phyloP scores from a whole-genome alignment of 139 green algal genomes.

The Parachlorella kessleri region DNA sequence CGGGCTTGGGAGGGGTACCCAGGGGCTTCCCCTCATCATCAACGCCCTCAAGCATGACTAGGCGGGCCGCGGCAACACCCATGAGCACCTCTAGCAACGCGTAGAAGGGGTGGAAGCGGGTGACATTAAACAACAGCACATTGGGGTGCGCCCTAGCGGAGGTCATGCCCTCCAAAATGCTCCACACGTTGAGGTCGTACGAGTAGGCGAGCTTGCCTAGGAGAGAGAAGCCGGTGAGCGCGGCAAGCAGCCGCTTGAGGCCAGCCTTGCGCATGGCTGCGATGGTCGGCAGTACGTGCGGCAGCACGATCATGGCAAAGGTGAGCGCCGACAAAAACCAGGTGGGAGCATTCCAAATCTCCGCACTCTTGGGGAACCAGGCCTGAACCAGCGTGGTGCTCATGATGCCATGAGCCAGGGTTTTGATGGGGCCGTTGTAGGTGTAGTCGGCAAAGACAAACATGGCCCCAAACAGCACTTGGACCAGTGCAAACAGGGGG shows the following conservation, averaged over 20 bases:
- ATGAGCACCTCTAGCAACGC: conserved; percentile 32
- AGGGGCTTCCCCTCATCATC: conserved; percentile 26
- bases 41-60: conserved; percentile 30
- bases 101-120: conserved; percentile 38
- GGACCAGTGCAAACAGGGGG: conserved; percentile 15
- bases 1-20: background rate
- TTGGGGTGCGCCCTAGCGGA: conserved; percentile 19
- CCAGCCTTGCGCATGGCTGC: conserved; percentile 19
- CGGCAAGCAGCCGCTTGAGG: conserved; percentile 21
- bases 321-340: conserved; percentile 33
- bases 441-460: conserved; percentile 28
- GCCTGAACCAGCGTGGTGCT: conserved; percentile 22
- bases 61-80: conserved; percentile 19
- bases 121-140: conserved; percentile 27
- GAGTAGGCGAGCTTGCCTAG: conserved; percentile 34
- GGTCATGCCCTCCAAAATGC: conserved; percentile 18
- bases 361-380: conserved; percentile 22
- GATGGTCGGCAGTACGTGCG: conserved; percentile 26
- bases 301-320: conserved; percentile 32
- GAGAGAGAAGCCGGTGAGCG: conserved; percentile 16
- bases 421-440: conserved; percentile 21
- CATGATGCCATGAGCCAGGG: conserved; percentile 19
- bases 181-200: conserved; percentile 23
- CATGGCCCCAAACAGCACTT: conserved; percentile 26
- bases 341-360: conserved; percentile 36